These are phyloP conservation scores for Firmiana major DNA, from an alignment of 345 rosid genomes.

Conservation along the genomic window DNA sequence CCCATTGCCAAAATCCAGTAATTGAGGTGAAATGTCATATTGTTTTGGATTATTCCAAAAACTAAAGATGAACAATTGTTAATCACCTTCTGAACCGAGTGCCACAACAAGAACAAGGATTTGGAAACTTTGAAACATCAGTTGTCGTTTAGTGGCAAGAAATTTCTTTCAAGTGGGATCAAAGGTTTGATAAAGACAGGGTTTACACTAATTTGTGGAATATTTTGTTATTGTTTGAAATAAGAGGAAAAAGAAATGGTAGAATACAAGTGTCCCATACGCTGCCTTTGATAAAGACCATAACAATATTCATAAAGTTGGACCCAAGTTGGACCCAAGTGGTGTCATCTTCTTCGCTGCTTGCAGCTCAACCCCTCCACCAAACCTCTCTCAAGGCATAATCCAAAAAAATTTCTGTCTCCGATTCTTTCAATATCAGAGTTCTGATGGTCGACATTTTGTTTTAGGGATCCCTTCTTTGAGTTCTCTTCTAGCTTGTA, in stretches of 20 bases:
- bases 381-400: background rate
- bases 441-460: slow-evolving; percentile 4
- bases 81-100: background rate
- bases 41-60: background rate
- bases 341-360: slow-evolving; percentile 25
- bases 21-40: background rate
- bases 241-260: background rate
- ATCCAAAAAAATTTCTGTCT: background rate
- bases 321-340: slow-evolving; percentile 27
- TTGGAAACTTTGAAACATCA: background rate
- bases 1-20: background rate
- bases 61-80: background rate
- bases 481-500: background rate
- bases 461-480: slow-evolving; percentile 6
- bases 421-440: background rate
- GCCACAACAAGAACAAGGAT: background rate
- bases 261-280: background rate
- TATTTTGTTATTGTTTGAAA: background rate
- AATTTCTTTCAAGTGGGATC: slow-evolving; percentile 13
- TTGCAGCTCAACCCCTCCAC: background rate
- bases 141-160: slow-evolving; percentile 5
- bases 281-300: slow-evolving; percentile 1
- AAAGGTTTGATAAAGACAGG: background rate
- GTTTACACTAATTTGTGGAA: background rate
- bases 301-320: slow-evolving; percentile 5